These are phyloP conservation scores for Xylariaceae sp. DNA, from an alignment of 2,329 filamentous ascomycete genomes.

Conservation along the genomic window DNA sequence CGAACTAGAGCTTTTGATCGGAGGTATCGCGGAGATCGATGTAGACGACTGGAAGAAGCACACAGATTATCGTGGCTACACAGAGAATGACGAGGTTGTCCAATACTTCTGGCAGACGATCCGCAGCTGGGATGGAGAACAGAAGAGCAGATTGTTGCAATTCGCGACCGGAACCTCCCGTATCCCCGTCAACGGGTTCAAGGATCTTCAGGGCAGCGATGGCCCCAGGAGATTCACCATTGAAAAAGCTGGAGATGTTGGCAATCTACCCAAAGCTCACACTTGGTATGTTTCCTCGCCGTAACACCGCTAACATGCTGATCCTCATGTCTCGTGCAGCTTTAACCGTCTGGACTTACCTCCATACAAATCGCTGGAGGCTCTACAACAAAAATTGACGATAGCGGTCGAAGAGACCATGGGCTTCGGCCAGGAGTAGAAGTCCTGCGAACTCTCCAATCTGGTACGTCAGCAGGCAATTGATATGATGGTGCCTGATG, in stretches of 20 bases:
- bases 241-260: conserved; percentile 90
- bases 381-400: conserved; percentile 82
- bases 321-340: no score
- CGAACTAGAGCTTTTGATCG: conserved; percentile 92
- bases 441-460: conserved; percentile 14
- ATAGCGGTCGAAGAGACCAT: conserved; percentile 98
- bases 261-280: conserved; percentile 91
- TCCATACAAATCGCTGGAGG: conserved; percentile 84
- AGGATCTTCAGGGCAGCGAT: conserved; percentile 95
- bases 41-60: conserved; percentile 99
- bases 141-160: conserved; percentile 92
- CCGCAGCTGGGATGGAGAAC: conserved; percentile 93
- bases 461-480: conserved; percentile 6
- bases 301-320: conserved; percentile 17
- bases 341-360: conserved; percentile 97
- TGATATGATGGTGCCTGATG: background rate
- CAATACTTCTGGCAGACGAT: conserved; percentile 99
- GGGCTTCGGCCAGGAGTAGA: conserved; percentile 95
- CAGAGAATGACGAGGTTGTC: conserved; percentile 94
- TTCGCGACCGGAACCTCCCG: conserved; percentile 96
- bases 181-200: conserved; percentile 99
- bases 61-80: conserved; percentile 97
- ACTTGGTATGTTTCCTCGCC: conserved; percentile 68
- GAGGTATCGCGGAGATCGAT: conserved; percentile 99
- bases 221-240: conserved; percentile 95